Evolutionary conservation across 768 basidiomycete species (phyloP), one percentile per base, ranked within the genome.

Genomic region (Suillus tomentosus): DNA sequence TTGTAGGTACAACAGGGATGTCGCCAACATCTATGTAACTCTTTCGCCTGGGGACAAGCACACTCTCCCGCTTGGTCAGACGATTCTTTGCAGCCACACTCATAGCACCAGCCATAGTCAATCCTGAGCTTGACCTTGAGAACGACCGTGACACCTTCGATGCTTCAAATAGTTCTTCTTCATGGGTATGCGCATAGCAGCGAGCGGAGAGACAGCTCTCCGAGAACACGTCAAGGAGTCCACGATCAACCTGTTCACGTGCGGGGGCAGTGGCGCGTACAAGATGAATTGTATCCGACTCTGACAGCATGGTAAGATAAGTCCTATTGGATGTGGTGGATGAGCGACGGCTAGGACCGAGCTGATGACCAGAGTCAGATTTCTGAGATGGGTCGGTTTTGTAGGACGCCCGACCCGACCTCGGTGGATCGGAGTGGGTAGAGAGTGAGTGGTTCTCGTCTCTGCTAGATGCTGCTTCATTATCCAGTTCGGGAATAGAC

Each of bases 191-290:
- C 9, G 89, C 88, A 61, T 89, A 82, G 55, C 82, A 84, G 50
- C 95, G 85, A 17, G 89, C 90, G 3, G 84, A 81, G 34, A 89
- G 76, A 66, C 91, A 90, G 27, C 81, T 80, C 64, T 89, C 87
- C 13, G 94, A 95, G 68, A 90, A 87, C 63, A 97, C 86, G 70
- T 96, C 95, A 54, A 84, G 82, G 19, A 98, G 78, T 13, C 87
- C 87, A 51, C 89, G 85, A 69, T 96, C 95, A 59, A 94, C 87
- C 47, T 86, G 84, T 36, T 82, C 80, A 55, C 93, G 87, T 40
- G 87, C 86, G 48, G 84, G 77, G 11, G 85, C 78, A 19, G 90
- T 87, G 17, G 87, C 84, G 17, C 92, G 88, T 42, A 87, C 84
- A 61, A 91, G 84, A 67, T 89, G 81, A 47, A 90, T 83, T 5